Evolutionary conservation across 768 basidiomycete genomes (phyloP).

Genomic region (Dacryopinax spathularia): DNA sequence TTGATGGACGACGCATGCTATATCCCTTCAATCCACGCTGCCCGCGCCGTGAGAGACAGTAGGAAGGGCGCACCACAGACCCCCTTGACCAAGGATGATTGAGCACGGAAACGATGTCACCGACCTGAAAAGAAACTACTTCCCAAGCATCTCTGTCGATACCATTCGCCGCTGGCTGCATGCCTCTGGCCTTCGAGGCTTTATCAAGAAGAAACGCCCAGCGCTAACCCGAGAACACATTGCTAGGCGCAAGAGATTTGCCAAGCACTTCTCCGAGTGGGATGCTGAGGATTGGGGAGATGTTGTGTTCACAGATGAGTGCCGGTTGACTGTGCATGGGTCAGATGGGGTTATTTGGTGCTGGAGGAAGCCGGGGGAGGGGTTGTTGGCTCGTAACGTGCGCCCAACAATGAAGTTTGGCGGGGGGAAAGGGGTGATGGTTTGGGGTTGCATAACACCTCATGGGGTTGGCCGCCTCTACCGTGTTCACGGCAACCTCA

Average conservation of each 20-base stretch:
- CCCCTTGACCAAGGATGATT: slow-evolving; percentile 38
- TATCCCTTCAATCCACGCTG: background rate
- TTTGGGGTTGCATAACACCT: slow-evolving; percentile 27
- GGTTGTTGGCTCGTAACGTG: slow-evolving; percentile 14
- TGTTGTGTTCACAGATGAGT: slow-evolving; percentile 25
- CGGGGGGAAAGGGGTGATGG: too few relatives aligned
- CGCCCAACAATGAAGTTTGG: slow-evolving; percentile 26
- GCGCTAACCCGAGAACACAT: slow-evolving; percentile 16
- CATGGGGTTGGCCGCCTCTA: slow-evolving; percentile 20
- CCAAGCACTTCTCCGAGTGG: slow-evolving; percentile 17
- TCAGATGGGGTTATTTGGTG: slow-evolving; percentile 25
- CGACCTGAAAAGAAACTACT: too few relatives aligned
- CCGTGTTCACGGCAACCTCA: slow-evolving; percentile 25
- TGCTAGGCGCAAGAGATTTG: slow-evolving; percentile 15
- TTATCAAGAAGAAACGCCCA: slow-evolving; percentile 11
- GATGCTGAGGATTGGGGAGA: slow-evolving; percentile 20
- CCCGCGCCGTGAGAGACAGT: too few relatives aligned
- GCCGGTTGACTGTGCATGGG: slow-evolving; percentile 22
- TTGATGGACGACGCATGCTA: slow-evolving; percentile 21
- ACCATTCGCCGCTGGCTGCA: too few relatives aligned
- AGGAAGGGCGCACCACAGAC: slow-evolving; percentile 30
- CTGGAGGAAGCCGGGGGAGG: slow-evolving; percentile 21
- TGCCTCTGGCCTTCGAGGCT: slow-evolving; percentile 8
- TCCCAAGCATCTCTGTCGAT: too few relatives aligned
- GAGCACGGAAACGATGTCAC: slow-evolving; percentile 23